Percentiles rank a stretch among this genome's conserved stretches.
These are phyloP conservation scores for Dactylella cylindrospora DNA, from an alignment of 2,329 filamentous ascomycete species.

Conservation along the genomic window DNA sequence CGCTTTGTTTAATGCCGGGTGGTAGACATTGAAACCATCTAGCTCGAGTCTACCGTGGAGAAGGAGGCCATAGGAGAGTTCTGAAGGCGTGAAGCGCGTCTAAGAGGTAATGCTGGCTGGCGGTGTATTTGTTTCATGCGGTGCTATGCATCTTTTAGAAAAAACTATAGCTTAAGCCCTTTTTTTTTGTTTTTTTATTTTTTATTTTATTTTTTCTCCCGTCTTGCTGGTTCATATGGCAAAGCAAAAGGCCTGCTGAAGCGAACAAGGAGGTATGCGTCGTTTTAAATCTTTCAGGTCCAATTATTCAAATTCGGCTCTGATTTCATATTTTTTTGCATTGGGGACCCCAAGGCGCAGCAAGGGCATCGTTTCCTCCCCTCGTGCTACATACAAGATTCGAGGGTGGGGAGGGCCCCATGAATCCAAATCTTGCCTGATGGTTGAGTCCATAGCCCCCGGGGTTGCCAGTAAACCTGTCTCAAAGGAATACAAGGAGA, in stretches of 20 bases:
- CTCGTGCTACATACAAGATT: constrained; percentile 17
- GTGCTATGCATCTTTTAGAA: constrained; percentile 18
- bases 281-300: constrained; percentile 30
- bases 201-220: no score
- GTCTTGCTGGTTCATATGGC: constrained; percentile 20
- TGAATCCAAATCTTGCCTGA: no score
- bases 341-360: constrained; percentile 41
- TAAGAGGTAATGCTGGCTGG: constrained; percentile 28
- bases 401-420: no score
- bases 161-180: constrained; percentile 32
- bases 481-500: no score
- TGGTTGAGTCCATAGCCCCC: no score
- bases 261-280: constrained; percentile 9
- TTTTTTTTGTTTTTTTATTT: no score
- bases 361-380: constrained; percentile 4
- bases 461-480: no score
- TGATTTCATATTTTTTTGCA: constrained; percentile 11
- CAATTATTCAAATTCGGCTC: constrained; percentile 9
- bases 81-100: constrained; percentile 28
- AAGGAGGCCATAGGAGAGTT: background rate
- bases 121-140: constrained; percentile 27
- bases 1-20: constrained; percentile 25
- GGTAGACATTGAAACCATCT: constrained; percentile 11
- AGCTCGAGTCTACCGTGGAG: background rate
- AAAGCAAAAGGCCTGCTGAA: constrained; percentile 33